A percentile compares a stretch with the other conserved stretches of the same genome.
Evolutionary conservation across 768 basidiomycete genomes (phyloP).

Genomic region (Termitomyces heimii): DNA sequence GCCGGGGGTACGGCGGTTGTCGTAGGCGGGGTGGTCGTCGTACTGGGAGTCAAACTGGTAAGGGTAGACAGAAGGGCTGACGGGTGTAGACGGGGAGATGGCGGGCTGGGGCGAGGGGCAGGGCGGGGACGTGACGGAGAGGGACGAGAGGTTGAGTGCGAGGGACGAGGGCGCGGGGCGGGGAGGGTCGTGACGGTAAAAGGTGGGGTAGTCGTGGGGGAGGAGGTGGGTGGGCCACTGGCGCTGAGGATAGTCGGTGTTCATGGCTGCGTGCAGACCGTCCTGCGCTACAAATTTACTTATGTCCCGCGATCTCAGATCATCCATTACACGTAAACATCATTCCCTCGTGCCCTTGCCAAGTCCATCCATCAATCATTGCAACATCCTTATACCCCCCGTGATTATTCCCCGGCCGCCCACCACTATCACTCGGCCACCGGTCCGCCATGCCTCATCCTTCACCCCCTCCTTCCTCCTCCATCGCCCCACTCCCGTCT

Average conservation of each 20-base stretch:
- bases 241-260: constrained; percentile 9
- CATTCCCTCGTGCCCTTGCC: neutral
- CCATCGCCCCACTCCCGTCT: no score
- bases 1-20: constrained; percentile 21
- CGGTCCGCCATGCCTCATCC: neutral
- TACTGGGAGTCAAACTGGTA: constrained; percentile 48
- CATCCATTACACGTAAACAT: neutral
- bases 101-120: constrained; percentile 64
- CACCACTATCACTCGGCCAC: neutral
- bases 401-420: no score
- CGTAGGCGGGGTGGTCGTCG: constrained; percentile 21
- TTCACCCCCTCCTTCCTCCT: no score
- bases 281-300: constrained; percentile 11
- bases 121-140: constrained; percentile 62
- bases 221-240: constrained; percentile 6
- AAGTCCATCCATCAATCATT: neutral
- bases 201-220: constrained; percentile 1
- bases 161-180: constrained; percentile 31
- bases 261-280: constrained; percentile 3
- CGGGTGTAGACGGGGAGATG: constrained; percentile 59
- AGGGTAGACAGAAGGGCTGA: constrained; percentile 43
- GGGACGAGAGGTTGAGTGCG: constrained; percentile 62
- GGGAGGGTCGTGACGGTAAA: neutral
- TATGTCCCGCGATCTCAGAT: constrained; percentile 14
- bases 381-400: no score